Percentiles rank a stretch among this genome's conserved stretches.
These are phyloP conservation scores for Populus hybrid DNA, from an alignment of 441 rosid species.

Conservation along the genomic window DNA sequence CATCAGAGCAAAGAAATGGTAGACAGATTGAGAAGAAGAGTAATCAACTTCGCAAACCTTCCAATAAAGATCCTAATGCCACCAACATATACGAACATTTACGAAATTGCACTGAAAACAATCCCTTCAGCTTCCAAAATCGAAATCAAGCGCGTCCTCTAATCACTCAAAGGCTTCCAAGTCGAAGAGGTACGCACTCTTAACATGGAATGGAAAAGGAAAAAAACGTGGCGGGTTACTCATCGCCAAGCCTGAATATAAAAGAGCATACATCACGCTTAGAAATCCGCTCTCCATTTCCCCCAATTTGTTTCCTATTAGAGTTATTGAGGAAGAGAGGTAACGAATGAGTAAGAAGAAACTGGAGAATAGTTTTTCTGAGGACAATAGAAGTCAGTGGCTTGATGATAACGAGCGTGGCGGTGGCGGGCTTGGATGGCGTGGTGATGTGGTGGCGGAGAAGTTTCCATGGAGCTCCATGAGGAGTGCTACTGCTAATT, in stretches of 20 bases:
- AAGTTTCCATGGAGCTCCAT: conserved; percentile 80
- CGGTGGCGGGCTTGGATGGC: conserved; percentile 14
- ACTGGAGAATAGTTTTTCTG: conserved; percentile 48
- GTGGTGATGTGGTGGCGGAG: conserved; percentile 22
- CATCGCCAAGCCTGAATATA: conserved; percentile 80
- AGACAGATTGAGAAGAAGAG: conserved; percentile 70
- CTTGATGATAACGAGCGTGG: conserved; percentile 45
- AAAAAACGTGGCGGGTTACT: conserved; percentile 69
- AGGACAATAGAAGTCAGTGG: conserved; percentile 77
- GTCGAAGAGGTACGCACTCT: conserved; percentile 73
- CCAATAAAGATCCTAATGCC: conserved; percentile 76
- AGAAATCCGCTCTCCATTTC: conserved; percentile 61
- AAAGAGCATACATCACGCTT: conserved; percentile 78
- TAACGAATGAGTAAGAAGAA: conserved; percentile 52
- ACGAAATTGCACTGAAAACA: conserved; percentile 67
- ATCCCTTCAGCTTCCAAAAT: conserved; percentile 79
- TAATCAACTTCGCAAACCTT: conserved; percentile 76
- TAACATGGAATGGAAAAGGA: conserved; percentile 91
- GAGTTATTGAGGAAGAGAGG: conserved; percentile 55
- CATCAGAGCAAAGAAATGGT: conserved; percentile 37
- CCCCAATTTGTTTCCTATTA: conserved; percentile 58
- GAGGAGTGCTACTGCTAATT: conserved; percentile 37
- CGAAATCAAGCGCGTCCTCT: conserved; percentile 86
- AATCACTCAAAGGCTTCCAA: conserved; percentile 79
- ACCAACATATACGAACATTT: conserved; percentile 44